phyloP scores from a whole-genome alignment of 176 grass and related monocot species.

The Zizania latifolia region DNA sequence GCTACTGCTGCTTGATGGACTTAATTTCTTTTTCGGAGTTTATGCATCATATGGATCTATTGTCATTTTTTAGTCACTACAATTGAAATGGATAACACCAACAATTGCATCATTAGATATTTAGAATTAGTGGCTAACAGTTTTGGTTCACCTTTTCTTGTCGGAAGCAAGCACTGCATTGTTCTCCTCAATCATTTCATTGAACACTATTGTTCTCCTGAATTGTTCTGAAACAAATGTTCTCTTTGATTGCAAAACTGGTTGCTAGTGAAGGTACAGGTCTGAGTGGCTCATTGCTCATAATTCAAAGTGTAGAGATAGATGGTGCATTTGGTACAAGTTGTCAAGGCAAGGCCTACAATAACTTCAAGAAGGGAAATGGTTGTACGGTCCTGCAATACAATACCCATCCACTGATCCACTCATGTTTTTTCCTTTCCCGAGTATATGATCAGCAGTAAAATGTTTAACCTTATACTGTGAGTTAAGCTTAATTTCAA shows the following conservation, averaged over 20 bases:
- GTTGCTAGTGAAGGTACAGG: neutral
- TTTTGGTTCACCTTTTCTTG: too few relatives aligned
- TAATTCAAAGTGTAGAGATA: conserved; percentile 8
- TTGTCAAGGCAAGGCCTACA: neutral
- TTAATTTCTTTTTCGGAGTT: neutral
- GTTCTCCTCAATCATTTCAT: neutral
- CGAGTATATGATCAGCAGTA: neutral
- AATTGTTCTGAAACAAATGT: neutral
- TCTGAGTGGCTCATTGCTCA: neutral
- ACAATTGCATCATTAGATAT: neutral
- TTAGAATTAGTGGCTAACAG: neutral
- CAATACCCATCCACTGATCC: too few relatives aligned
- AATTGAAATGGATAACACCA: neutral
- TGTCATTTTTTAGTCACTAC: neutral
- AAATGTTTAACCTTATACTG: neutral
- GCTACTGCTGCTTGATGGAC: neutral
- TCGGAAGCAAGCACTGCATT: neutral
- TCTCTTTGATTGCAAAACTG: neutral
- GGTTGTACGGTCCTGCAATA: neutral
- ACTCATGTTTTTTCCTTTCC: neutral
- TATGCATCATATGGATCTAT: neutral
- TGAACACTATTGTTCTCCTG: neutral
- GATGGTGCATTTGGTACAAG: neutral
- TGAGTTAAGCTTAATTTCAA: too few relatives aligned
- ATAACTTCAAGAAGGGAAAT: neutral